A percentile compares a stretch with the other conserved stretches of the same genome.
Evolutionary conservation across 768 basidiomycete genomes (phyloP).

Genomic region (Boletus vinaceobasis): DNA sequence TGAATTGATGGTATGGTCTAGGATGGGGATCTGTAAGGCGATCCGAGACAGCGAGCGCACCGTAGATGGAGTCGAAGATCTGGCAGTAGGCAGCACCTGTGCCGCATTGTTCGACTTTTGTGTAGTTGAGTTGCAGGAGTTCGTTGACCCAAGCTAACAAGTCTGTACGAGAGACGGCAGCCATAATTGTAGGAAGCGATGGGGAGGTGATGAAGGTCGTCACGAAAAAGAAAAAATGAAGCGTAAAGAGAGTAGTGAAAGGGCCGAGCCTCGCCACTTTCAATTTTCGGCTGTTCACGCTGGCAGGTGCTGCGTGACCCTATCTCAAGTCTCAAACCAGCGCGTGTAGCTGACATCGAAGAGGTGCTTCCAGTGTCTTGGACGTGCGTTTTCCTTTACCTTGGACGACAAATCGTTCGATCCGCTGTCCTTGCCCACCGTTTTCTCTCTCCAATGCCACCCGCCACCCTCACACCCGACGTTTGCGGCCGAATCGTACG

Average conservation of each 20-base stretch:
- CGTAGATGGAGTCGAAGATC: constrained; percentile 91
- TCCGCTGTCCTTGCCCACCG: not conserved
- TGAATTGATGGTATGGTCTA: constrained; percentile 8
- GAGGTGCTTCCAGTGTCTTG: not conserved
- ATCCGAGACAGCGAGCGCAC: constrained; percentile 41
- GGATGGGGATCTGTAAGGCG: constrained; percentile 17
- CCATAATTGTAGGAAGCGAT: constrained; percentile 38
- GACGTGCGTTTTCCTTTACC: not conserved
- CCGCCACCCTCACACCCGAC: constrained; percentile 37
- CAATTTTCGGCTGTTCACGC: not conserved
- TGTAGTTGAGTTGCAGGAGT: constrained; percentile 85
- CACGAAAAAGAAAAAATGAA: constrained; percentile 4
- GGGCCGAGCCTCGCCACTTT: constrained; percentile 9
- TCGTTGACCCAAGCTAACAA: constrained; percentile 93
- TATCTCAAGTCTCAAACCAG: not conserved
- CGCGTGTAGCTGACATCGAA: not conserved
- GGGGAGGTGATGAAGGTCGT: constrained; percentile 2
- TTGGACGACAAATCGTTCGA: not conserved
- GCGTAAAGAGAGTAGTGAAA: not conserved
- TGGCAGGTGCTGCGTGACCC: not conserved
- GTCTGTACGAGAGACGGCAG: constrained; percentile 75
- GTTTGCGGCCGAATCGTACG: constrained; percentile 41
- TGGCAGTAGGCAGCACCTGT: constrained; percentile 93
- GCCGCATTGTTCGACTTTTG: constrained; percentile 90
- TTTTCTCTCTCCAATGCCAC: constrained; percentile 13